These are phyloP conservation scores for Ogataea paraovalis DNA, from an alignment of 805 yeast species.

Conservation along the genomic window DNA sequence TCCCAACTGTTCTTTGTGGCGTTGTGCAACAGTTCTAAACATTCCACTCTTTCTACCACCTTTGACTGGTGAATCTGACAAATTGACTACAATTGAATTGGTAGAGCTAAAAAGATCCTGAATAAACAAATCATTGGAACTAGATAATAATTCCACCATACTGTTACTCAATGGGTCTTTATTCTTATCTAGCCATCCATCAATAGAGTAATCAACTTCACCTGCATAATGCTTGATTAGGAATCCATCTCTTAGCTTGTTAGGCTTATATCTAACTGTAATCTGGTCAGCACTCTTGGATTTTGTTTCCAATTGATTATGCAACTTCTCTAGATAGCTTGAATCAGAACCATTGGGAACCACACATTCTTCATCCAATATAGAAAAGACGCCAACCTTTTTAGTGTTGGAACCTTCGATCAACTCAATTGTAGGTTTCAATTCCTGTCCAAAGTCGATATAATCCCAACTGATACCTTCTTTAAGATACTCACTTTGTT, in stretches of 20 bases:
- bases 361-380: conserved; percentile 91
- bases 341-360: conserved; percentile 86
- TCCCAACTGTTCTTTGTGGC: conserved; percentile 80
- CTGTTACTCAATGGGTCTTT: conserved; percentile 88
- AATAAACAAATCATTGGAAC: conserved; percentile 56
- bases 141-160: conserved; percentile 54
- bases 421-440: conserved; percentile 90
- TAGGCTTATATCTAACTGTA: conserved; percentile 57
- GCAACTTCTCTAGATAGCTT: conserved; percentile 77
- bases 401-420: conserved; percentile 66
- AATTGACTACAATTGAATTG: conserved; percentile 18
- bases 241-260: conserved; percentile 74
- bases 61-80: conserved; percentile 31
- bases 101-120: conserved; percentile 44
- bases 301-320: conserved; percentile 55
- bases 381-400: conserved; percentile 71
- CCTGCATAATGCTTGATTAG: conserved; percentile 93
- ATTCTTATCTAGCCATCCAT: conserved; percentile 92
- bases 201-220: conserved; percentile 86
- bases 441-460: conserved; percentile 90
- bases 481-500: conserved; percentile 55
- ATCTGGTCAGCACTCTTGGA: conserved; percentile 19
- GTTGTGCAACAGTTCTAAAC: conserved; percentile 77
- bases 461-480: conserved; percentile 65
- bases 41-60: conserved; percentile 31